A percentile compares a stretch with the other conserved stretches of the same genome.
Conservation (phyloP, 768 basidiomycete genomes). For the Ramaria rubella region DNA sequence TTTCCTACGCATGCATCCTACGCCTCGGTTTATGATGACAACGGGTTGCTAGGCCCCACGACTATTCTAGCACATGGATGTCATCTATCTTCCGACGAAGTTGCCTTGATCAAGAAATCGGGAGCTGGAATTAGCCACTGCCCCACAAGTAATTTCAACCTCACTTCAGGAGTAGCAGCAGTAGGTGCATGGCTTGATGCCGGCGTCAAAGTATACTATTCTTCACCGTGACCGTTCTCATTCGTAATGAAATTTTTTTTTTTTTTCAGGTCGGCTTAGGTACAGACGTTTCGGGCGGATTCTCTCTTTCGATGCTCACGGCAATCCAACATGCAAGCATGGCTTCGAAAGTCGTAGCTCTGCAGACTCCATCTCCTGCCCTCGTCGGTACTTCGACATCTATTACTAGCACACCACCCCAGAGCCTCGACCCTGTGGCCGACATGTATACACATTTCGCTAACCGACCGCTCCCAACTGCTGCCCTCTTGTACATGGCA, state of each 20-base stretch:
- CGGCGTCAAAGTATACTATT: conserved; percentile 68
- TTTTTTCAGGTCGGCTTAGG: conserved; percentile 81
- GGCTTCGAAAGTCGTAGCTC: conserved; percentile 68
- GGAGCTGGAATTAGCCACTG: conserved; percentile 85
- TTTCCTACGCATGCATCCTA: conserved; percentile 66
- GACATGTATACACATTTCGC: conserved; percentile 30
- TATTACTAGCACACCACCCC: background rate
- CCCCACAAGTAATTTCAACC: conserved; percentile 88
- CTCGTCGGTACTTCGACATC: conserved; percentile 2
- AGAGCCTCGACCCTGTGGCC: background rate
- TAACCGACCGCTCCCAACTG: conserved; percentile 59
- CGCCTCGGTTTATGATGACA: conserved; percentile 74
- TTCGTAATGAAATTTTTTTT: background rate
- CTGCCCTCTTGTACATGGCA: conserved; percentile 81
- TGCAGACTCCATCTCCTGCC: conserved; percentile 28
- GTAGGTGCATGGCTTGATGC: conserved; percentile 74
- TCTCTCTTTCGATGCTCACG: conserved; percentile 70
- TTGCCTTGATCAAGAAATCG: conserved; percentile 57
- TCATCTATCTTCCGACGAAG: conserved; percentile 66
- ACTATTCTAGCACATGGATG: conserved; percentile 89
- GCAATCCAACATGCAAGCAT: conserved; percentile 70
- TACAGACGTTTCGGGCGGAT: conserved; percentile 89
- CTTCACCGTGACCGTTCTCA: background rate
- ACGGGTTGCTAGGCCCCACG: conserved; percentile 65
- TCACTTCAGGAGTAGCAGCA: conserved; percentile 78